Base-by-base conservation (phyloP, 1,139 yeast genomes). In the Yamadazyma pseudoaaseri region DNA sequence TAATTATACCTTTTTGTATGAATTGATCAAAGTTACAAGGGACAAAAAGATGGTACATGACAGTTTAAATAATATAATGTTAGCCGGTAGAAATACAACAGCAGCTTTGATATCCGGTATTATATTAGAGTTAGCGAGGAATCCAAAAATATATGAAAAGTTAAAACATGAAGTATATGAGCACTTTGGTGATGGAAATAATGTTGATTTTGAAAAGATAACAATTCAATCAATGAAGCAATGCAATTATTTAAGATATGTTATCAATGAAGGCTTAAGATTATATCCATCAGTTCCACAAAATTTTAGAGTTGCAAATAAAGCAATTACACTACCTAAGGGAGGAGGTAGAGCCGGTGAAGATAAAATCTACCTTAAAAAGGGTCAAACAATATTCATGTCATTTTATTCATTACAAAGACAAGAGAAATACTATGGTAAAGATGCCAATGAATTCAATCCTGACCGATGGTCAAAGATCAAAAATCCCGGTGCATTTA, bases 81-180 rank as follows among this genome's bases (percentile, higher is more conserved):
- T 73, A 20, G 78, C 79, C 10, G 79, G 76, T 10, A 60, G 79
- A 44, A 76, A 70, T 45, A 73, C 80, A 31, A 74, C 80, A 3
- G 74, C 79, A 2, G 67, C 72, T 5, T 55, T 72, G 28, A 60
- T 74, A 30, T 62, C 74, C 2, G 70, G 65, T 45, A 44, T 60
- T 11, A 52, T 72, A 27, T 64, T 58, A 34, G 69, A 69, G 40
- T 56, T 72, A 33, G 68, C 71, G 4, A 53, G 70, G 34, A 58
- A 67, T 42, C 73, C 72, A 3, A 51, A 52, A 2, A 52, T 66
- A 10, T 70, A 58, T 48, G 41, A 44, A 9, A 58, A 54, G 35
- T 58, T 73, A 38, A 60, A 67, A 31, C 41, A 48, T 5, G 70
- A 58, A 23, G 57, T 73, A 12, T 41, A 50, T 21, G 40, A 33